These are phyloP conservation scores for Russula sp. DNA, from an alignment of 768 basidiomycete genomes.

Conservation along the genomic window DNA sequence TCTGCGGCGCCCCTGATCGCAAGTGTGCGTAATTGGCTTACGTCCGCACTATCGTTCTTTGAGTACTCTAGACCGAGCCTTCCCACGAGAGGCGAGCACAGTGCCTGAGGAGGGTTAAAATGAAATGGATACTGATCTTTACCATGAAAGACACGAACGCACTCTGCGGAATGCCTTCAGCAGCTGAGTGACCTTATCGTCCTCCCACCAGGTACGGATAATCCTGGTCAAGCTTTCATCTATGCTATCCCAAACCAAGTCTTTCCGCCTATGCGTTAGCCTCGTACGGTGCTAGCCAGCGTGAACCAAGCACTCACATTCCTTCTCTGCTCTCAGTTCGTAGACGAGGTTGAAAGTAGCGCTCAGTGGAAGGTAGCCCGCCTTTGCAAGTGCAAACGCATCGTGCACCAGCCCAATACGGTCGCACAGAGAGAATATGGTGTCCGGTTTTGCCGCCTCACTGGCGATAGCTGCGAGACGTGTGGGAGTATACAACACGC, in stretches of 20 bases:
- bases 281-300: not conserved
- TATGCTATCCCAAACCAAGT: conserved; percentile 76
- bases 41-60: conserved; percentile 57
- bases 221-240: conserved; percentile 47
- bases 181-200: conserved; percentile 43
- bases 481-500: conserved; percentile 79
- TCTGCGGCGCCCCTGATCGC: conserved; percentile 54
- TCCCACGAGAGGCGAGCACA: conserved; percentile 71
- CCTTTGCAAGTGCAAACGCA: conserved; percentile 68
- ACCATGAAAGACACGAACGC: conserved; percentile 21
- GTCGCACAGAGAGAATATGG: conserved; percentile 73
- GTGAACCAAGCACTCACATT: conserved; percentile 43
- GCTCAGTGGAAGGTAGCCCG: conserved; percentile 72
- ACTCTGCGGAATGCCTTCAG: conserved; percentile 59
- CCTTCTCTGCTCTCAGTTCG: conserved; percentile 63
- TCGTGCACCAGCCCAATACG: conserved; percentile 87
- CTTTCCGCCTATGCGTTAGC: conserved; percentile 33
- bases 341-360: conserved; percentile 68
- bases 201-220: conserved; percentile 76
- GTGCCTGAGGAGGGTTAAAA: conserved; percentile 31
- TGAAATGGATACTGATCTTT: not conserved
- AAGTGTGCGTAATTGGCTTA: conserved; percentile 62
- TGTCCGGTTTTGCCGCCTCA: conserved; percentile 63
- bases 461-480: conserved; percentile 69
- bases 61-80: conserved; percentile 72